Evolutionary conservation across 768 basidiomycete genomes (phyloP).

Genomic region (Lactarius trivialis): DNA sequence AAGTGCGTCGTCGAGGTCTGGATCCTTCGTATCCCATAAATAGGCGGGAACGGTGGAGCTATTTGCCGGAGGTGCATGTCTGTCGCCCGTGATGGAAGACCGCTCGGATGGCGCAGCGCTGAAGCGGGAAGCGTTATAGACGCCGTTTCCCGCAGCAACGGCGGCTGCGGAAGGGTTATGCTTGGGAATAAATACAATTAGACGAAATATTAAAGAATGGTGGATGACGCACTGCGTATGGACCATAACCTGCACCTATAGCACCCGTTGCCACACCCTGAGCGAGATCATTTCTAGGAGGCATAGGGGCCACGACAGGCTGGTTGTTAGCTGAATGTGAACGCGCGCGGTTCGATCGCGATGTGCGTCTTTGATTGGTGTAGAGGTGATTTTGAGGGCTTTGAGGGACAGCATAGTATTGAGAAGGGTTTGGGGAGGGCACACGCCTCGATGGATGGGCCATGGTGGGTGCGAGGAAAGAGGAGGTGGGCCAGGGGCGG

Average conservation of each 20-base stretch:
- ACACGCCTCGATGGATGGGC: slow-evolving; percentile 19
- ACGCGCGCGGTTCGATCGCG: slow-evolving; percentile 22
- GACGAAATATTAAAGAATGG: background rate
- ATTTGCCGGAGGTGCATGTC: slow-evolving; percentile 36
- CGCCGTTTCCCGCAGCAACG: slow-evolving; percentile 33
- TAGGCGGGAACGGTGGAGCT: slow-evolving; percentile 64
- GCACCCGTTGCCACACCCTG: slow-evolving; percentile 74
- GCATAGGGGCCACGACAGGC: slow-evolving; percentile 13
- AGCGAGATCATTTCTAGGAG: slow-evolving; percentile 48
- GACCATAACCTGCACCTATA: slow-evolving; percentile 78
- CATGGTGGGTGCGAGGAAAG: slow-evolving; percentile 8
- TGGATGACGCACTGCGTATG: slow-evolving; percentile 58
- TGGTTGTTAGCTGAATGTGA: slow-evolving; percentile 19
- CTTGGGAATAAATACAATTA: slow-evolving; percentile 25
- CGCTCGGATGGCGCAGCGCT: slow-evolving; percentile 47
- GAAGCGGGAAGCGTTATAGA: slow-evolving; percentile 48
- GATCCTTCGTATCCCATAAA: slow-evolving; percentile 71
- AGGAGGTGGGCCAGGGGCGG: background rate
- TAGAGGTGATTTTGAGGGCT: slow-evolving; percentile 33
- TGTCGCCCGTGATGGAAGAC: slow-evolving; percentile 36
- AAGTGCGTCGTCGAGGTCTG: slow-evolving; percentile 83
- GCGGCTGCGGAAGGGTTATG: slow-evolving; percentile 44
- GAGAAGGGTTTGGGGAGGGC: slow-evolving; percentile 32
- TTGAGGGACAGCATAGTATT: slow-evolving; percentile 64
- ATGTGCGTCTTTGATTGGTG: slow-evolving; percentile 19